Evolutionary conservation across 2,329 filamentous ascomycete genomes (phyloP).

Genomic region (Fusarium sp.): DNA sequence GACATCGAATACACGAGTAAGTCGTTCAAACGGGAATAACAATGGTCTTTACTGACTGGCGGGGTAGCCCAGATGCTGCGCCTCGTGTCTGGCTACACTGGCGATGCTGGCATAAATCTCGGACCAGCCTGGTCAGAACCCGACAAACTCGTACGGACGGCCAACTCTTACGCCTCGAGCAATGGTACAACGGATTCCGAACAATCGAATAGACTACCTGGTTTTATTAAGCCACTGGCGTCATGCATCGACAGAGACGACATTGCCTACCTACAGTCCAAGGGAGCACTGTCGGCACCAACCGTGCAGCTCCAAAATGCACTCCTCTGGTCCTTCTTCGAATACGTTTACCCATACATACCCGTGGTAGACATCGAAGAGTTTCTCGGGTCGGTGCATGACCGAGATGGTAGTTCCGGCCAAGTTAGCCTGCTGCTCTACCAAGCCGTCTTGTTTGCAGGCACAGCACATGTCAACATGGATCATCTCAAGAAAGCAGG

Average conservation of each 20-base stretch:
- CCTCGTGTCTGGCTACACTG: background rate
- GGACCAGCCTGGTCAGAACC: background rate
- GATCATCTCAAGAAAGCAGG: slow-evolving; percentile 80
- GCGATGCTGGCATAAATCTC: background rate
- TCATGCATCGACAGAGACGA: slow-evolving; percentile 81
- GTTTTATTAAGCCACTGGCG: slow-evolving; percentile 84
- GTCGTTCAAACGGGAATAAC: too few species aligned
- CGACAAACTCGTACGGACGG: background rate
- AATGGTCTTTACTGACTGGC: too few species aligned
- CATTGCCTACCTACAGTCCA: slow-evolving; percentile 82
- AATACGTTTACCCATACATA: slow-evolving; percentile 94
- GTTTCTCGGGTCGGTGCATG: slow-evolving; percentile 69
- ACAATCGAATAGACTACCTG: slow-evolving; percentile 55
- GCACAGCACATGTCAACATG: slow-evolving; percentile 86
- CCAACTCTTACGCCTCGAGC: slow-evolving; percentile 50
- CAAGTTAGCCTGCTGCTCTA: slow-evolving; percentile 87
- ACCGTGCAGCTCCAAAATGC: slow-evolving; percentile 77
- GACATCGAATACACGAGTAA: slow-evolving; percentile 4
- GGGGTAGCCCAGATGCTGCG: slow-evolving; percentile 1
- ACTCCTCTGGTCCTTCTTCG: slow-evolving; percentile 82
- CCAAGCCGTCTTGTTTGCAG: slow-evolving; percentile 93
- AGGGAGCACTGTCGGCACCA: slow-evolving; percentile 85
- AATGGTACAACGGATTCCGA: background rate
- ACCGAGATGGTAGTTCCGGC: slow-evolving; percentile 74
- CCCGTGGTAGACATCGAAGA: slow-evolving; percentile 73